A percentile compares a stretch with the other conserved stretches of the same genome.
Evolutionary conservation across 1,139 yeast genomes (phyloP).

Genomic region (Debaryomyces nepalensis): DNA sequence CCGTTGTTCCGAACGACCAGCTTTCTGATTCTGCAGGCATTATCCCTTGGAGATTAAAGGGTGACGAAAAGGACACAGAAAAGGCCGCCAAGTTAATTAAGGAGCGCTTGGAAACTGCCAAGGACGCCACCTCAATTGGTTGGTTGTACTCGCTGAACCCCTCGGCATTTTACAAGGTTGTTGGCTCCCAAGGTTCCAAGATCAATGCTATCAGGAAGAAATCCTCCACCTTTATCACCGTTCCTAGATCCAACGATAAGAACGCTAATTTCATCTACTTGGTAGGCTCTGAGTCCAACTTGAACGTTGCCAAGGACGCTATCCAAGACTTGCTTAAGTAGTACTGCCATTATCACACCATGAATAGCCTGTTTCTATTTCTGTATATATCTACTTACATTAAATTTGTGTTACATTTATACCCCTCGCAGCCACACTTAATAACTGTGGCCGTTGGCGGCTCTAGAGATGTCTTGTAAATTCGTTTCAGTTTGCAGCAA

Average conservation of each 20-base stretch:
- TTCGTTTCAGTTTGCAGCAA: no score
- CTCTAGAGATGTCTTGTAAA: no score
- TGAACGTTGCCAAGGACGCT: constrained; percentile 32
- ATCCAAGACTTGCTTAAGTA: constrained; percentile 26
- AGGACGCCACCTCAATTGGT: constrained; percentile 36
- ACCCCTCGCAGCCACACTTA: no score
- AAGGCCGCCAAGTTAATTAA: constrained; percentile 43
- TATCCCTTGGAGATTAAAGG: constrained; percentile 70
- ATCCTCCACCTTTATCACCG: constrained; percentile 61
- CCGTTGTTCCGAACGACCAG: constrained; percentile 39
- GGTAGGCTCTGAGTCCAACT: constrained; percentile 38
- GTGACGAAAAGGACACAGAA: constrained; percentile 44
- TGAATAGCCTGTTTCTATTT: not conserved
- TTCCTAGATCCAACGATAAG: constrained; percentile 64
- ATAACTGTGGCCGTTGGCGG: constrained; percentile 1
- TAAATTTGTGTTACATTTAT: no score
- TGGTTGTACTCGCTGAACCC: constrained; percentile 46
- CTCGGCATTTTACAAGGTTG: constrained; percentile 55
- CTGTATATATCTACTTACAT: not conserved
- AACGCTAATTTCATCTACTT: constrained; percentile 34
- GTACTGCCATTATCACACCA: not conserved
- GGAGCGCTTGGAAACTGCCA: constrained; percentile 39
- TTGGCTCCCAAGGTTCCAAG: constrained; percentile 79
- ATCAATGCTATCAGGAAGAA: constrained; percentile 65
- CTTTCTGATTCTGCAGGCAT: constrained; percentile 29